Percentiles rank a stretch among this genome's conserved stretches.
Evolutionary conservation across 805 yeast genomes (phyloP).

Genomic region (Myxozyma lipomycoides): DNA sequence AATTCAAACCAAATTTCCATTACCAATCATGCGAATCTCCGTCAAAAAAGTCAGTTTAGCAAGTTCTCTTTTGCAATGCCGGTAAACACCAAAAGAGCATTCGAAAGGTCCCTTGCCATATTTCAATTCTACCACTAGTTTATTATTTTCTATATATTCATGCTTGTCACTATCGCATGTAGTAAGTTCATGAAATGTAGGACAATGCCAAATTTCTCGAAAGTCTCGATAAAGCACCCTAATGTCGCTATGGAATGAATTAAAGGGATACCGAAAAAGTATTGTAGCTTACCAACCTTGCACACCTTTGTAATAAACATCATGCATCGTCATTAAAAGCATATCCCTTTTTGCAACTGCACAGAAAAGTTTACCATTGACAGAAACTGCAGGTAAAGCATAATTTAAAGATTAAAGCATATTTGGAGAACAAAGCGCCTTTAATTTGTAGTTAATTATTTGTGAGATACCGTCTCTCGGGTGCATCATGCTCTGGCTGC

Average conservation of each 20-base stretch:
- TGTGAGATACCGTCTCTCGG: no score
- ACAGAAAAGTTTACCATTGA: constrained; percentile 13
- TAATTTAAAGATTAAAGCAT: constrained; percentile 22
- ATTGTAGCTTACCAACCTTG: constrained; percentile 5
- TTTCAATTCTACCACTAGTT: constrained; percentile 9
- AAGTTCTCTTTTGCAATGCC: no score
- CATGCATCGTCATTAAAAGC: constrained; percentile 9
- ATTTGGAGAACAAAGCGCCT: constrained; percentile 16
- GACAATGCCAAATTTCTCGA: not conserved
- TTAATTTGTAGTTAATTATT: constrained; percentile 1
- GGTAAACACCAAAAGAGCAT: no score
- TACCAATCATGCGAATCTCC: no score
- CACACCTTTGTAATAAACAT: constrained; percentile 17
- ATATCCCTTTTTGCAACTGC: constrained; percentile 18
- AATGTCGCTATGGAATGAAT: constrained; percentile 9
- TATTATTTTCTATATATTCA: constrained; percentile 8
- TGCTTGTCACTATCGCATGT: not conserved
- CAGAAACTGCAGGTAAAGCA: constrained; percentile 7
- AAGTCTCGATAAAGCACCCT: constrained; percentile 18
- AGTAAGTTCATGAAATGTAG: not conserved
- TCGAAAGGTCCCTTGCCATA: constrained; percentile 9
- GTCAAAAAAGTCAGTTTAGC: no score
- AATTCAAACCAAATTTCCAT: not conserved
- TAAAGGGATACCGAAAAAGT: constrained; percentile 6
- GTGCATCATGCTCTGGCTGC: constrained; percentile 14